phyloP scores from a whole-genome alignment of 805 yeast genomes.

The Metschnikowia noctiluminum region DNA sequence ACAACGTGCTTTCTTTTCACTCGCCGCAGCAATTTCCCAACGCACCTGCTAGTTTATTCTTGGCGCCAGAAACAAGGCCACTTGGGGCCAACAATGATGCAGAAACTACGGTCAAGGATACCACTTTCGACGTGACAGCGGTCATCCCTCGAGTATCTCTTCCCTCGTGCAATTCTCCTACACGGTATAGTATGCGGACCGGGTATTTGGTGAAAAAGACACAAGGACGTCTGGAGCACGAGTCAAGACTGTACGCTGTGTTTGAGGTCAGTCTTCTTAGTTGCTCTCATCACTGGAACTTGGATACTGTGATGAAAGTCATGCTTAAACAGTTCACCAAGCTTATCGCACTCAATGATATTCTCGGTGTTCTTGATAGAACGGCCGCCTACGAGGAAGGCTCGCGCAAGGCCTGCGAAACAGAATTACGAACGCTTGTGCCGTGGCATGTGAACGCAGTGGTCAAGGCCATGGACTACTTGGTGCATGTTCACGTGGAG shows the following conservation, averaged over 20 bases:
- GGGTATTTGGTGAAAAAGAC: conserved; percentile 58
- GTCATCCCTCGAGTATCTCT: conserved; percentile 56
- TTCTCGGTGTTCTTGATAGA: conserved; percentile 28
- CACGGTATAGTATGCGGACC: conserved; percentile 64
- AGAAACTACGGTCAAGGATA: conserved; percentile 41
- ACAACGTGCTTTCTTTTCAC: conserved; percentile 28
- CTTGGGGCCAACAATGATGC: conserved; percentile 12
- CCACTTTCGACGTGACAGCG: conserved; percentile 52
- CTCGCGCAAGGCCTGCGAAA: conserved; percentile 5
- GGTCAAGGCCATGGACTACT: conserved; percentile 52
- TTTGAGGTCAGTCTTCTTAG: conserved; percentile 68
- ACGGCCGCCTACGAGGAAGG: conserved; percentile 1
- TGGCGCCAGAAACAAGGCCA: conserved; percentile 26
- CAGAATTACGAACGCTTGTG: conserved; percentile 31
- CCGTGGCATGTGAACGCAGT: conserved; percentile 80
- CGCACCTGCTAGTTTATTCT: conserved; percentile 30
- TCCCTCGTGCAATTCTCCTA: conserved; percentile 68
- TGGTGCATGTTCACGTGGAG: conserved; percentile 55
- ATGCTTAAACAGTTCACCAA: conserved; percentile 61
- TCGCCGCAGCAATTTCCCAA: conserved; percentile 38
- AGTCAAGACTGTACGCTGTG: conserved; percentile 24
- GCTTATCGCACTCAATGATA: conserved; percentile 42
- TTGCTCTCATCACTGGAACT: conserved; percentile 65
- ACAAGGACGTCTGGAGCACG: conserved; percentile 3
- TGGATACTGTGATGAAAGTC: conserved; percentile 50